Evolutionary conservation across 129 eudicot genomes (phyloP), one percentile per base, ranked within the genome.

Genomic region (Erigeron canadensis): DNA sequence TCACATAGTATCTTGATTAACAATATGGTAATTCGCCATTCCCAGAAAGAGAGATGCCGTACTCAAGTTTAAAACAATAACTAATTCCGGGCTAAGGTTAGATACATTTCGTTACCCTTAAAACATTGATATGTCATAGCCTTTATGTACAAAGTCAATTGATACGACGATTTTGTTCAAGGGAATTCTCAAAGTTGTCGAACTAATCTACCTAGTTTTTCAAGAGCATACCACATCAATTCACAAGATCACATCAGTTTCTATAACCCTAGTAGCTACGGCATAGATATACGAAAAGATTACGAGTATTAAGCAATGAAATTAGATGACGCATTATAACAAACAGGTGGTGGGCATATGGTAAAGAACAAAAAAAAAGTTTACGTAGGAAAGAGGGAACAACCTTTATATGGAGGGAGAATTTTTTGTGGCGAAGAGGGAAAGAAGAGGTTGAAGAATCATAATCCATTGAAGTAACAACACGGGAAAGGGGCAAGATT

Each of bases 341-440:
- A 76, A 76, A 81, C 85, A 76, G 67, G 55, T 76, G 73, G 71
- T 53, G 81, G 71, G 81, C 71, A 62, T 63, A 34, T 12, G 40
- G 13, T 10, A 70, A 70, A 70, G 13, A 15, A 67, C 19, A 60
- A 11, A 43, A 43, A 4, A 7, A 63, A 13, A 15, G 51, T 9
- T 46, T 16, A 7, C 12, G 28, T 56, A 57, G 16, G 51, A 44
- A 39, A 13, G 34, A 18, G 7, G 40, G 42, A 54, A 62, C 18
- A 28, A 76, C 91, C 80, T 74, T 66, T 19, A 88, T 79, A 66
- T 76, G 69, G 41, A 88, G 64, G 9, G 85, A 81, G 34, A 83
- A 81, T 40, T 84, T 70, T 74, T 80, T 83, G 75, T 78, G 77
- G 40, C 68, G 91, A 28, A 88, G 85, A 38, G 91, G 91, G 71